Evolutionary conservation across 108 stramenopile species (phyloP).

Genomic region (Nitzschia putrida): DNA sequence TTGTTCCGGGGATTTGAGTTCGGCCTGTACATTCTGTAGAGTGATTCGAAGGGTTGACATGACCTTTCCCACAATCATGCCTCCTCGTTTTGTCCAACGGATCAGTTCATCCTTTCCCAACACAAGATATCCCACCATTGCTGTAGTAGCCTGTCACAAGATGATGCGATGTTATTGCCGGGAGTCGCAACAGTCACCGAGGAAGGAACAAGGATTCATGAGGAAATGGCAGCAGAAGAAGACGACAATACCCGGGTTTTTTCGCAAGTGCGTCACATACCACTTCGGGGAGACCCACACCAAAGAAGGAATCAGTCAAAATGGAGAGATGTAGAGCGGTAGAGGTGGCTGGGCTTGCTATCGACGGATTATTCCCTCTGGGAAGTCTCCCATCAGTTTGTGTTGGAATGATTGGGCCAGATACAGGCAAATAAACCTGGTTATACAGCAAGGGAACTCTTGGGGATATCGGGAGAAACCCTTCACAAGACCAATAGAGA

Average conservation of each 20-base stretch:
- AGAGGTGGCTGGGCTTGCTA: no score
- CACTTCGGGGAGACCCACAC: background rate
- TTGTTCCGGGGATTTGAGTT: constrained; percentile 83
- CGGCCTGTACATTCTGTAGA: constrained; percentile 69
- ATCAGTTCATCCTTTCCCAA: constrained; percentile 86
- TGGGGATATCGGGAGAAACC: no score
- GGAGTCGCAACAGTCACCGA: no score
- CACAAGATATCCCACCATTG: constrained; percentile 88
- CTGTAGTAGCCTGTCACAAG: constrained; percentile 51
- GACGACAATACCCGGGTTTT: background rate
- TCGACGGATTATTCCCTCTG: no score
- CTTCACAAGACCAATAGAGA: no score
- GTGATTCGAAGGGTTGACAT: constrained; percentile 69
- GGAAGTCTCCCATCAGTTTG: no score
- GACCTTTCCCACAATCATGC: constrained; percentile 82
- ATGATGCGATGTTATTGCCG: no score
- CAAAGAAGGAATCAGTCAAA: background rate
- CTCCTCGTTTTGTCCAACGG: constrained; percentile 86
- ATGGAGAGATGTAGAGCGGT: no score
- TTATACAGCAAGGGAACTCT: no score
- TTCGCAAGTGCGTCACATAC: background rate
- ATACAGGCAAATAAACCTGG: no score
- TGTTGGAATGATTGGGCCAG: no score
- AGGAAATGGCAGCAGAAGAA: background rate
- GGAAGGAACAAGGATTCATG: background rate